Conservation (phyloP, 305 asterid species). For the Fraxinus baroniana region DNA sequence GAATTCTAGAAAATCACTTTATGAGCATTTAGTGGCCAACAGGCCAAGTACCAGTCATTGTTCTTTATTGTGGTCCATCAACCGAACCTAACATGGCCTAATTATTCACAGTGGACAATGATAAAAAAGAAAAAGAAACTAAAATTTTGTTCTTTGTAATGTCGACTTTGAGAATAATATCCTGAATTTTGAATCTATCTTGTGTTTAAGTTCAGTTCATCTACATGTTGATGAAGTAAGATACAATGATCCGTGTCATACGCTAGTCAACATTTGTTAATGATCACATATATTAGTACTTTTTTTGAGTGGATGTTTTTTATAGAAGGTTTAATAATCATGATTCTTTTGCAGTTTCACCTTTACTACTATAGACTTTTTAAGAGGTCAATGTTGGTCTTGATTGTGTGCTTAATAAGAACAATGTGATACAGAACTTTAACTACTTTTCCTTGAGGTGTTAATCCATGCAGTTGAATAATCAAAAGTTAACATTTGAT, state of each 20-base stretch:
- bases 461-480: background rate
- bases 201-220: background rate
- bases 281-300: background rate
- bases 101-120: background rate
- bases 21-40: background rate
- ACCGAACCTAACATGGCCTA: background rate
- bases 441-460: background rate
- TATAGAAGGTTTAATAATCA: background rate
- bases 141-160: background rate
- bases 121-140: background rate
- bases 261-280: background rate
- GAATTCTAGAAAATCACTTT: background rate
- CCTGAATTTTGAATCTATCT: background rate
- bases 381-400: background rate
- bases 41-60: background rate
- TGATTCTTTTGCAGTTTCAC: background rate
- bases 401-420: background rate
- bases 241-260: background rate
- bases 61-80: slow-evolving; percentile 8
- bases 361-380: background rate
- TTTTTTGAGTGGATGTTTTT: background rate
- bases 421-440: background rate
- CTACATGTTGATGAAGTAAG: background rate
- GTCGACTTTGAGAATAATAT: background rate
- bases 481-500: background rate